These are phyloP conservation scores for Atalantia buxifolia DNA, from an alignment of 345 rosid species.

Conservation along the genomic window DNA sequence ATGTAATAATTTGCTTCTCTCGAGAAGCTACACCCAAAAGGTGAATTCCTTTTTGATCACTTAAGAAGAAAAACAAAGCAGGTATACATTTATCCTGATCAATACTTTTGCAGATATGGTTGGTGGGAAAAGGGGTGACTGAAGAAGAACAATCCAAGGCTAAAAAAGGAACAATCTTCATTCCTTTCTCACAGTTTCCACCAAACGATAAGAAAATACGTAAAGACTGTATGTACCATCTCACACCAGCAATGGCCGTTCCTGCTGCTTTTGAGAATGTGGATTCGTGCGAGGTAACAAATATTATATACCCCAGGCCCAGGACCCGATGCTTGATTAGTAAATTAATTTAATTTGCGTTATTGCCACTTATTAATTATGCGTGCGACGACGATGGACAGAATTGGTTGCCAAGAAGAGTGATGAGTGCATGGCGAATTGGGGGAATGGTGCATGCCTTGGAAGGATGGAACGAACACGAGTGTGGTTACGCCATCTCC, in stretches of 20 bases:
- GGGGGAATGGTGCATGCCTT: constrained; percentile 65
- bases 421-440: constrained; percentile 70
- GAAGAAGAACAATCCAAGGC: constrained; percentile 55
- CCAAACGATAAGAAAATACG: constrained; percentile 27
- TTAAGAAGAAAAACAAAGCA: too few relatives aligned
- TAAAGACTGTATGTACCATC: constrained; percentile 52
- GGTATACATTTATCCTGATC: not conserved
- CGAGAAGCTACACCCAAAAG: constrained; percentile 30
- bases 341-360: too few relatives aligned
- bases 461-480: constrained; percentile 63
- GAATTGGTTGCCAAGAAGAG: constrained; percentile 79
- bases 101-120: constrained; percentile 41
- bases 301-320: too few relatives aligned
- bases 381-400: constrained; percentile 7
- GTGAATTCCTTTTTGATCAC: constrained; percentile 19
- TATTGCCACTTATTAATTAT: too few relatives aligned
- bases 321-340: too few relatives aligned
- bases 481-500: constrained; percentile 44
- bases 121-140: constrained; percentile 52
- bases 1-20: constrained; percentile 38
- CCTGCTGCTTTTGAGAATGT: constrained; percentile 54
- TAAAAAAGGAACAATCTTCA: constrained; percentile 44
- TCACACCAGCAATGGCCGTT: constrained; percentile 56
- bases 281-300: constrained; percentile 70
- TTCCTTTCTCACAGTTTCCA: constrained; percentile 71